A percentile compares a stretch with the other conserved stretches of the same genome.
Conservation (phyloP, 2,329 filamentous ascomycete genomes). For the Coniella lustricola region DNA sequence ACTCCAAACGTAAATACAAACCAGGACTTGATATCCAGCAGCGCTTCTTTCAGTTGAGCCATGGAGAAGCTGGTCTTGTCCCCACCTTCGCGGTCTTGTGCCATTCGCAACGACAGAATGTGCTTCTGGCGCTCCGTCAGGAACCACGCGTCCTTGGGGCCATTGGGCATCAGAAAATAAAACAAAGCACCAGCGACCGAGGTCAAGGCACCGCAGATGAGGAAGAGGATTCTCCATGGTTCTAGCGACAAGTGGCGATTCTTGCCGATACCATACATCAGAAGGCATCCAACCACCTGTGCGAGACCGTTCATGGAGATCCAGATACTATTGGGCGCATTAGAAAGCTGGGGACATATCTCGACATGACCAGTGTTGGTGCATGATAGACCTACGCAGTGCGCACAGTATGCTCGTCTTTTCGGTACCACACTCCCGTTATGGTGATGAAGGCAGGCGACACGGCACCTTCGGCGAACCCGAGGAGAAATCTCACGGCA, state of each 20-base stretch:
- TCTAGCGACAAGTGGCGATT: slow-evolving; percentile 30
- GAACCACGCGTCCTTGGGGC: slow-evolving; percentile 42
- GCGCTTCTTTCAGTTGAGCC: slow-evolving; percentile 35
- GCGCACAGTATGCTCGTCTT: slow-evolving; percentile 28
- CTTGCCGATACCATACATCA: slow-evolving; percentile 46
- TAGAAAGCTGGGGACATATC: slow-evolving; percentile 1
- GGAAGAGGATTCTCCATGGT: slow-evolving; percentile 41
- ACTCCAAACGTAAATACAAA: slow-evolving; percentile 38
- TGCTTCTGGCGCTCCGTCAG: slow-evolving; percentile 35
- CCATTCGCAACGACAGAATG: slow-evolving; percentile 30
- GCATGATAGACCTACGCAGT: slow-evolving; percentile 19
- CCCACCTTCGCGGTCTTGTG: slow-evolving; percentile 26
- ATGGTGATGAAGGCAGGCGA: slow-evolving; percentile 39
- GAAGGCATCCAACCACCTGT: slow-evolving; percentile 36
- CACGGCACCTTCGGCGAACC: slow-evolving; percentile 35
- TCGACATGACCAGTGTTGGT: background rate
- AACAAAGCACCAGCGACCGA: slow-evolving; percentile 35
- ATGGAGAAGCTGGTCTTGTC: slow-evolving; percentile 36
- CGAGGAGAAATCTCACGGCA: slow-evolving; percentile 32
- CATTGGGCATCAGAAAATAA: slow-evolving; percentile 38
- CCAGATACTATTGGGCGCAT: slow-evolving; percentile 27
- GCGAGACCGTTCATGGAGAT: slow-evolving; percentile 39
- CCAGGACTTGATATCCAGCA: slow-evolving; percentile 37
- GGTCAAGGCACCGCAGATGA: slow-evolving; percentile 43
- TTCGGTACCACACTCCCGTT: slow-evolving; percentile 35